These are phyloP conservation scores for Actinomortierella ambigua DNA, from an alignment of 371 early-diverging fungal species.

Conservation along the genomic window DNA sequence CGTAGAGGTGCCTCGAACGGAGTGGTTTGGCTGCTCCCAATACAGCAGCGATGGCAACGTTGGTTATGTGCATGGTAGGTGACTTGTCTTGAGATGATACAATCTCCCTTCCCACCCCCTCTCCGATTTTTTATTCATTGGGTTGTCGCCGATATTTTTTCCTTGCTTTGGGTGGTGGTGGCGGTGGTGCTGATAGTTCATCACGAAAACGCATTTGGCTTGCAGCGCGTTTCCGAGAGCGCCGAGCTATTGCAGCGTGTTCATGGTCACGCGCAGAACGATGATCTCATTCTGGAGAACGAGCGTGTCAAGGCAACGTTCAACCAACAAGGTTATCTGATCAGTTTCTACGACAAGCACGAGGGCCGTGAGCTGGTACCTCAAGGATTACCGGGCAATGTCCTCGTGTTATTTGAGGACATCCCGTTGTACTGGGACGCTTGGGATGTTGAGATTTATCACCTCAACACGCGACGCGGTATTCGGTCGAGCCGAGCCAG, in stretches of 20 bases:
- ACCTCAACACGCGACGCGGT: slow-evolving; percentile 79
- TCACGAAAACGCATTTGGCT: no score
- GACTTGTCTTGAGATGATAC: neutral
- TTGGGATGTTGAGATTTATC: slow-evolving; percentile 87
- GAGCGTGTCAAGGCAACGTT: slow-evolving; percentile 67
- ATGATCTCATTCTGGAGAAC: slow-evolving; percentile 75
- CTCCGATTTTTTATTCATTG: neutral
- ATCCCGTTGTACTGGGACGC: slow-evolving; percentile 55
- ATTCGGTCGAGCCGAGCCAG: slow-evolving; percentile 43
- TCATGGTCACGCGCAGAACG: no score
- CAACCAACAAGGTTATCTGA: slow-evolving; percentile 73
- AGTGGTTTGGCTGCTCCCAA: slow-evolving; percentile 49
- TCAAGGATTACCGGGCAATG: slow-evolving; percentile 71
- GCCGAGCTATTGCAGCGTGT: no score
- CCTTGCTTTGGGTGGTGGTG: no score
- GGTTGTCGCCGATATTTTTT: neutral
- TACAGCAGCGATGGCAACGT: slow-evolving; percentile 47
- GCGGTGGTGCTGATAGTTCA: no score
- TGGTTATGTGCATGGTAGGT: slow-evolving; percentile 55
- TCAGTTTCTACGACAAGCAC: slow-evolving; percentile 64
- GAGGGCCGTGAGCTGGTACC: slow-evolving; percentile 77
- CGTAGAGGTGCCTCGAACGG: slow-evolving; percentile 59
- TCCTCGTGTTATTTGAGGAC: slow-evolving; percentile 87
- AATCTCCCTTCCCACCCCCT: neutral
- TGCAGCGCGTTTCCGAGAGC: no score